A percentile compares a stretch with the other conserved stretches of the same genome.
These are phyloP conservation scores for Gryganskiella cystojenkinii DNA, from an alignment of 192 early-diverging fungal species.

Conservation along the genomic window DNA sequence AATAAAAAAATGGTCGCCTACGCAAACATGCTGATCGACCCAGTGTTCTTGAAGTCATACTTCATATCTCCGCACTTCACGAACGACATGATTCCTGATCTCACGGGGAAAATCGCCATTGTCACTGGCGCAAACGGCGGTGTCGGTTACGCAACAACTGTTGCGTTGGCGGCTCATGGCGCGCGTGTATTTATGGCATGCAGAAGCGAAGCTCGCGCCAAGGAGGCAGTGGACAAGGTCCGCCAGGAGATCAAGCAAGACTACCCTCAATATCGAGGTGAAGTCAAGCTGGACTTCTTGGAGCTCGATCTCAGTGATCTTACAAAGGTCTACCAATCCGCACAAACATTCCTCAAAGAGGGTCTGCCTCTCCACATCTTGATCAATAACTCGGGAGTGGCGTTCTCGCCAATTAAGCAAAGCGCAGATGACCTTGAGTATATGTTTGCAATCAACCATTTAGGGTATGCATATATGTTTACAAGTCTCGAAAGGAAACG, in stretches of 20 bases:
- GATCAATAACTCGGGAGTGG: constrained; percentile 21
- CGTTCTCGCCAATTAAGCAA: constrained; percentile 2
- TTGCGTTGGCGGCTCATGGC: constrained; percentile 16
- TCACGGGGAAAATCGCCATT: constrained; percentile 52
- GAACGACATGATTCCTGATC: constrained; percentile 23
- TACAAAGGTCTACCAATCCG: constrained; percentile 9
- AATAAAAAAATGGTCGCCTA: neutral
- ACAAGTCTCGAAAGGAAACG: no score
- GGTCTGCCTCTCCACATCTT: constrained; percentile 35
- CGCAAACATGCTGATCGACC: neutral
- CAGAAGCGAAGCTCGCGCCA: neutral
- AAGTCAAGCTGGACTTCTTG: constrained; percentile 22
- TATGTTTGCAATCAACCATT: constrained; percentile 50
- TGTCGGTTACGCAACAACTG: constrained; percentile 17
- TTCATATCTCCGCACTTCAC: neutral
- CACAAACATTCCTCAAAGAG: constrained; percentile 35
- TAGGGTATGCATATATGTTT: neutral
- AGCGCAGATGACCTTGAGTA: constrained; percentile 32
- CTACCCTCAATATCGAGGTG: neutral
- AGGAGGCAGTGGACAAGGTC: neutral
- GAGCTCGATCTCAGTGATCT: constrained; percentile 12
- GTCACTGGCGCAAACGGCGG: constrained; percentile 59
- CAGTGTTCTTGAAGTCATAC: neutral
- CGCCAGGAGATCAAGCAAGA: neutral
- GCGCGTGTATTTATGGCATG: constrained; percentile 24